phyloP scores from a whole-genome alignment of 331 rosid genomes.

The Dryas integrifolia region DNA sequence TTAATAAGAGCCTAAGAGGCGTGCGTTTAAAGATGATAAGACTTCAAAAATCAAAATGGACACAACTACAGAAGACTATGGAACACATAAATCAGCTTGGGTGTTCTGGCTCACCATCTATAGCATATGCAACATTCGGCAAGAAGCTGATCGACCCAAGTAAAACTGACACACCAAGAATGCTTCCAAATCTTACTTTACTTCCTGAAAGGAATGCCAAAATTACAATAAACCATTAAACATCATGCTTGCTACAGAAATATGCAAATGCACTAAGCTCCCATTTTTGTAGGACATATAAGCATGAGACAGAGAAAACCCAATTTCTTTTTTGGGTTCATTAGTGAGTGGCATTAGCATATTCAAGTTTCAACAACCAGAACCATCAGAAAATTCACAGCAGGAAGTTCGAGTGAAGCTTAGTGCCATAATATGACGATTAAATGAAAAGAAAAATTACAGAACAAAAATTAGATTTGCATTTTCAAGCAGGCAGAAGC shows the following conservation, averaged over 20 bases:
- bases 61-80: conserved; percentile 15
- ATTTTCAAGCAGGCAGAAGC: background rate
- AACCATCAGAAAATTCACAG: background rate
- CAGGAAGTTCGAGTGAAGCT: background rate
- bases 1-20: background rate
- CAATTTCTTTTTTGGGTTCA: background rate
- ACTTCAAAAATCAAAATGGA: conserved; percentile 16
- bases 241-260: background rate
- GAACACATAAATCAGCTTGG: conserved; percentile 19
- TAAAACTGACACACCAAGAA: conserved; percentile 50
- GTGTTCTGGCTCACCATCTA: conserved; percentile 58
- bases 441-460: background rate
- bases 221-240: background rate
- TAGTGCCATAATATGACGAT: background rate
- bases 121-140: conserved; percentile 47
- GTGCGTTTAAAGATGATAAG: background rate
- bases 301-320: background rate
- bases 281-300: no score
- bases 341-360: background rate
- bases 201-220: conserved; percentile 42
- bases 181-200: conserved; percentile 34
- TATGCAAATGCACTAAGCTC: no score
- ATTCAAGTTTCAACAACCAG: background rate
- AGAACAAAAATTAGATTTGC: background rate
- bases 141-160: conserved; percentile 35